Conservation (phyloP, 495 filamentous ascomycete species). For the Penicillium atrosanguineum region DNA sequence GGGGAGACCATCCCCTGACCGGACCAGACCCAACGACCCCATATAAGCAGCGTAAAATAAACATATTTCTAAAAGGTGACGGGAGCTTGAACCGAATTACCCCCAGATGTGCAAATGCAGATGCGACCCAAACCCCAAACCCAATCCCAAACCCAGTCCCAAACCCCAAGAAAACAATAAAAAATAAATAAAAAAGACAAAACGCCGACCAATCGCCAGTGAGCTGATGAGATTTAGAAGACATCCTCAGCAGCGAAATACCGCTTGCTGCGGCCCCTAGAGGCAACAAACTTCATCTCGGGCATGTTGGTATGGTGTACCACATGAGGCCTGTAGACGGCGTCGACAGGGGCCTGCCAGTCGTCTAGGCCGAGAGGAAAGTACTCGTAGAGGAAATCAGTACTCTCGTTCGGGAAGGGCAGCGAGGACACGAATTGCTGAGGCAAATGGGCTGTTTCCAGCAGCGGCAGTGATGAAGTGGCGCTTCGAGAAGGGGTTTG, state of each 20-base stretch:
- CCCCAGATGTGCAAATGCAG: slow-evolving; percentile 21
- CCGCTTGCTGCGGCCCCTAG: slow-evolving; percentile 69
- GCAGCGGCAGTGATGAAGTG: slow-evolving; percentile 34
- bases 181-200: slow-evolving; percentile 4
- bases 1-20: not conserved
- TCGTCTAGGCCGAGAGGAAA: slow-evolving; percentile 87
- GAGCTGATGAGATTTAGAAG: slow-evolving; percentile 23
- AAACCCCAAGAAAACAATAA: not conserved
- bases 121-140: slow-evolving; percentile 14
- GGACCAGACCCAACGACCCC: not conserved
- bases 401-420: slow-evolving; percentile 65
- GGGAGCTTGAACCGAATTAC: slow-evolving; percentile 6
- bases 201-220: slow-evolving; percentile 12
- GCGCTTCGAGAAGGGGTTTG: slow-evolving; percentile 32
- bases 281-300: slow-evolving; percentile 70
- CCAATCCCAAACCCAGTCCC: not conserved
- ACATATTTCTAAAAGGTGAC: not conserved
- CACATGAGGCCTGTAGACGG: slow-evolving; percentile 88
- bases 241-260: slow-evolving; percentile 74
- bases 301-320: slow-evolving; percentile 84
- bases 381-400: slow-evolving; percentile 85
- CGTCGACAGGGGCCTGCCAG: slow-evolving; percentile 90
- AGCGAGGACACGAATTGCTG: slow-evolving; percentile 39
- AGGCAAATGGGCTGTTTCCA: slow-evolving; percentile 38
- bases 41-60: not conserved